Percentiles rank a stretch among this genome's conserved stretches.
Conservation (phyloP, 2,329 filamentous ascomycete species). For the Plectosphaerella cucumerina region DNA sequence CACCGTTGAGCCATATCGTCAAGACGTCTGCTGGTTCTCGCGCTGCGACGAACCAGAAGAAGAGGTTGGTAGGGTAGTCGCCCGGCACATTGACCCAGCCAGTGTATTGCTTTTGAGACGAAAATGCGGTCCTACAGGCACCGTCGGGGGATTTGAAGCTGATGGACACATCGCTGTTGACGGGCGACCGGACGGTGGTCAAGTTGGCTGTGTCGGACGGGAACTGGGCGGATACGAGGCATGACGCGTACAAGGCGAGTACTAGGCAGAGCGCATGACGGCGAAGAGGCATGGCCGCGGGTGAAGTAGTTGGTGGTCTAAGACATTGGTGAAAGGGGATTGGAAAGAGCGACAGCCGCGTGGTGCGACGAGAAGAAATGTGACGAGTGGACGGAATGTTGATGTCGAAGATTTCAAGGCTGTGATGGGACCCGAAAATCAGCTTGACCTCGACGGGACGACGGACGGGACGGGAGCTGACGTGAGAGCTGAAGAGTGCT, state of each 20-base stretch:
- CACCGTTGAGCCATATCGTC: constrained; percentile 64
- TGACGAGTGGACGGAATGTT: neutral
- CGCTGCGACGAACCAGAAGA: constrained; percentile 47
- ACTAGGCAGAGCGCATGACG: constrained; percentile 4
- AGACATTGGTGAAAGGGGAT: neutral
- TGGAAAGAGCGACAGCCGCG: neutral
- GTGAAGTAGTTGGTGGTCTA: neutral
- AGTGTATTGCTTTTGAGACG: constrained; percentile 63
- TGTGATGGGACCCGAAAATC: neutral
- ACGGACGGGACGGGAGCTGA: too few species aligned
- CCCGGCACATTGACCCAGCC: constrained; percentile 64
- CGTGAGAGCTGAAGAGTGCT: neutral
- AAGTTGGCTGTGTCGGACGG: constrained; percentile 27
- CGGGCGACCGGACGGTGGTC: constrained; percentile 56
- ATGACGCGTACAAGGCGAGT: neutral
- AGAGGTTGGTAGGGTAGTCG: constrained; percentile 44
- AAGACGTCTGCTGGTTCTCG: constrained; percentile 36
- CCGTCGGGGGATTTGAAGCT: constrained; percentile 60
- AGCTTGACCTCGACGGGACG: too few species aligned
- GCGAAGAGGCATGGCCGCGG: neutral
- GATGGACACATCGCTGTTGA: constrained; percentile 61
- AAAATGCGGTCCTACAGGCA: constrained; percentile 62
- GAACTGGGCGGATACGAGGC: constrained; percentile 8
- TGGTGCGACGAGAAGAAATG: neutral
- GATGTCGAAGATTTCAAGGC: neutral